Base-by-base conservation (phyloP, 495 filamentous ascomycete genomes). In the Penicillium argentinense region DNA sequence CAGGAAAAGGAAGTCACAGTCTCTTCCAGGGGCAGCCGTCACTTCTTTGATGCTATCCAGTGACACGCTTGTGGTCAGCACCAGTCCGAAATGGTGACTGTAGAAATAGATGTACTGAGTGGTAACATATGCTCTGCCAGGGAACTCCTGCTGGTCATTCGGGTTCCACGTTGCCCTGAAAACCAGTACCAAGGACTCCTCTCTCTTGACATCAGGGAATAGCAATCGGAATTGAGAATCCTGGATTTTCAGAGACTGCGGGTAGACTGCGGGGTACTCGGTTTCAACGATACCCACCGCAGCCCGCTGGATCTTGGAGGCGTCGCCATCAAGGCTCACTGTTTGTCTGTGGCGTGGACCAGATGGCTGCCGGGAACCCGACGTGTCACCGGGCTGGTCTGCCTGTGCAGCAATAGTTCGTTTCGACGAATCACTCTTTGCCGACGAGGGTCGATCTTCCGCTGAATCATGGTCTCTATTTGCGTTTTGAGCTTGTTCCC, bases 1-100 rank as follows among this genome's bases (percentile, higher is more conserved):
- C 34, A 97, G 68, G 66, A 88, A 97, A 14, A 98, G 78, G 62
- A 91, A 95, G 64, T 98, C 93, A 60, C 88, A 96, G 49, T 97
- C 91, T 54, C 84, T 80, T 25, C 92, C 95, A 18, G 87, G 82
- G 9, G 91, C 89, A 29, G 89, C 87, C 16, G 91, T 97, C 34
- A 97, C 88, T 62, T 97, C 93, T 27, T 78, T 78, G 47, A 97
- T 87, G 43, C 69, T 80, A n/a, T 81, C 76, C 33, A 98, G 74
- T 26, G 76, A 79, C 25, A 89, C 78, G 14, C 78, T 79, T 25
- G 89, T 88, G 1, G 89, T 90, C 36, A 97, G 73, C 0, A 96
- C 88, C 21, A 98, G 75, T n/a, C 93, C 93, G 56, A 95, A 78
- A 53, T 96, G 86, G 61, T 97, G 83, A 42, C 91, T 95, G 69